Percentiles rank a stretch among this genome's conserved stretches.
These are phyloP conservation scores for Ehretia macrophylla DNA, from an alignment of 257 asterid genomes.

Conservation along the genomic window DNA sequence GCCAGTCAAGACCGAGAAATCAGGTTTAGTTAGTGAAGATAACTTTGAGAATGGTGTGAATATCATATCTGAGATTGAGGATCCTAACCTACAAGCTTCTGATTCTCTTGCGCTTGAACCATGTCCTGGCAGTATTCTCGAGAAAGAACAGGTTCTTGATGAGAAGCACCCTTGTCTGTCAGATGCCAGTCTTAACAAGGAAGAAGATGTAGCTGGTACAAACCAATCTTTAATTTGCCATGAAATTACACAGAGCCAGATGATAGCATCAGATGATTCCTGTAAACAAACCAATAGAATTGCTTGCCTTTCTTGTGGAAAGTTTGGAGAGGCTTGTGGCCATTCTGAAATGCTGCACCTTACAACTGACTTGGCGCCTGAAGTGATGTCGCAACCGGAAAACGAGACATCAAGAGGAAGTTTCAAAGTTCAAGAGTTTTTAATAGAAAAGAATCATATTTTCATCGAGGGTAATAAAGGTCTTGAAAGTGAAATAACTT, in stretches of 20 bases:
- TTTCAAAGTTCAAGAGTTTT: conserved; percentile 17
- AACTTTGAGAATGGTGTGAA: conserved; percentile 9
- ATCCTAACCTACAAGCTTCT: conserved; percentile 6
- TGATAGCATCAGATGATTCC: conserved; percentile 13
- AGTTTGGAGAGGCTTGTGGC: too few relatives aligned
- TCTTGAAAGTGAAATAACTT: conserved; percentile 18
- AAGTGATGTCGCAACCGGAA: neutral
- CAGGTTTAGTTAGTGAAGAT: conserved; percentile 18
- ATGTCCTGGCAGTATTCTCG: neutral
- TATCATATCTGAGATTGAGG: conserved; percentile 24
- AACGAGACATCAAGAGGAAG: conserved; percentile 12
- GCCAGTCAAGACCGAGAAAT: conserved; percentile 11
- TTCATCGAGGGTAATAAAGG: conserved; percentile 21
- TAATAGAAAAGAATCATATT: conserved; percentile 19
- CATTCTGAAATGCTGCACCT: too few relatives aligned
- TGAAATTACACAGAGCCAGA: conserved; percentile 24
- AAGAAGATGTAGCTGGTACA: conserved; percentile 17
- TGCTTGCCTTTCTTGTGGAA: conserved; percentile 10
- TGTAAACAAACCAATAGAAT: conserved; percentile 10
- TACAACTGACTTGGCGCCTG: conserved; percentile 11
- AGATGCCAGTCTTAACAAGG: conserved; percentile 9
- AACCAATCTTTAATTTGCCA: conserved; percentile 11
- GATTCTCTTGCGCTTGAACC: neutral
- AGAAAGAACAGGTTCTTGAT: neutral
- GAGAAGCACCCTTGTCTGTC: conserved; percentile 18